Evolutionary conservation across 78 protist species (phyloP).

Genomic region (Dictyostelium intermedium): DNA sequence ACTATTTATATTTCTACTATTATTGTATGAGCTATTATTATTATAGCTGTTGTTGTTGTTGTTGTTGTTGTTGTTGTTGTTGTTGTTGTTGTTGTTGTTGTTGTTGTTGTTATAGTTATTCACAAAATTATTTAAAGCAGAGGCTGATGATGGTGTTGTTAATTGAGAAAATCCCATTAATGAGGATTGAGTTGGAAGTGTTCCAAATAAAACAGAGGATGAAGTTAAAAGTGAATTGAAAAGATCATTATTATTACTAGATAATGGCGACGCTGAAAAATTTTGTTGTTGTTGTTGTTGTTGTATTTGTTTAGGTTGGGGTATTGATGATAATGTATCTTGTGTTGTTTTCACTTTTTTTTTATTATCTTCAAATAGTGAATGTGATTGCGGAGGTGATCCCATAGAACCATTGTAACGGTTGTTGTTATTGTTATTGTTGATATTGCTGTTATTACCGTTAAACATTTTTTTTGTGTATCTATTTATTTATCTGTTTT

Average conservation of each 20-base stretch:
- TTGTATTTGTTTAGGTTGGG: not conserved
- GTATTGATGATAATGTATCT: not conserved
- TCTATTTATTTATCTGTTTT: too few species aligned
- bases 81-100: not conserved
- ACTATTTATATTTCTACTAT: not conserved
- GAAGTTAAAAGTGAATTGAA: conserved; percentile 28
- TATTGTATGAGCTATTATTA: not conserved
- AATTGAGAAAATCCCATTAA: not conserved
- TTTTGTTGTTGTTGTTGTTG: not conserved
- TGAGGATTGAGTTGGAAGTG: not conserved
- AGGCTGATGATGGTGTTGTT: not conserved
- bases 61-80: not conserved
- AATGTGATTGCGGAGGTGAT: not conserved
- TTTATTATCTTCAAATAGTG: not conserved
- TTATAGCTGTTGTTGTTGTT: not conserved
- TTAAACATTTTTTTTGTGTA: not conserved
- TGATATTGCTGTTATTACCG: not conserved
- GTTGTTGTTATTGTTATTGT: too few species aligned
- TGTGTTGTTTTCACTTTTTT: not conserved
- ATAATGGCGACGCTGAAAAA: not conserved
- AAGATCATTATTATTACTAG: not conserved
- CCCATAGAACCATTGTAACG: not conserved
- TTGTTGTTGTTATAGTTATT: not conserved
- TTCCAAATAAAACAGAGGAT: conserved; percentile 13
- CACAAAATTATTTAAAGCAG: not conserved